A percentile compares a stretch with the other conserved stretches of the same genome.
These are phyloP conservation scores for Cytospora schulzeri DNA, from an alignment of 2,329 filamentous ascomycete species.

Conservation along the genomic window DNA sequence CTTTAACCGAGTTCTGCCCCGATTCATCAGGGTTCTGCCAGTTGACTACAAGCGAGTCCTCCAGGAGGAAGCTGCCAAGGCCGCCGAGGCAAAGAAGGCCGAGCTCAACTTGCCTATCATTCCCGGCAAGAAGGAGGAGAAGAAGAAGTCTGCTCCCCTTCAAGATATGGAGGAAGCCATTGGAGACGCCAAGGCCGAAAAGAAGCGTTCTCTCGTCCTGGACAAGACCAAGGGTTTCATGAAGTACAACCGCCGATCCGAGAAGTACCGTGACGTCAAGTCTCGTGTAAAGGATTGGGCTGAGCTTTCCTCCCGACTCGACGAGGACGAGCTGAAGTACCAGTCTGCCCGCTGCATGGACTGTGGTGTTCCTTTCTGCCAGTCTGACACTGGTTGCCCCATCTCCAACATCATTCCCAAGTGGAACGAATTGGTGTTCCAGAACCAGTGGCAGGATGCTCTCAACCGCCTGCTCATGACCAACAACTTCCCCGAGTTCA, in stretches of 20 bases:
- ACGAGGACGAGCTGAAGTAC: conserved; percentile 94
- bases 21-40: conserved; percentile 91
- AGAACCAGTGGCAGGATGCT: conserved; percentile 84
- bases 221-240: conserved; percentile 98
- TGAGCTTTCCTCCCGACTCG: conserved; percentile 83
- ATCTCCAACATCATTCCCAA: conserved; percentile 98
- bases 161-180: conserved; percentile 91
- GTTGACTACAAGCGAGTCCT: conserved; percentile 96
- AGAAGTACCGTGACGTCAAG: conserved; percentile 87
- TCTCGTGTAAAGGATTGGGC: conserved; percentile 91
- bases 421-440: conserved; percentile 83
- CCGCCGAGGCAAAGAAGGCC: conserved; percentile 79
- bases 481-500: conserved; percentile 98
- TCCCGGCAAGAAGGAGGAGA: conserved; percentile 67
- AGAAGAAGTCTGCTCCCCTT: conserved; percentile 73
- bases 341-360: conserved; percentile 98
- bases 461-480: conserved; percentile 91
- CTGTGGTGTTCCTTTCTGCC: conserved; percentile 97
- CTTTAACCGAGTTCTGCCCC: conserved; percentile 86
- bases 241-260: conserved; percentile 89
- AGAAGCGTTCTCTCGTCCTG: conserved; percentile 89
- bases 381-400: conserved; percentile 92
- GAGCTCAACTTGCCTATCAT: conserved; percentile 81
- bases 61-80: conserved; percentile 81
- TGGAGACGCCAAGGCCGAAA: conserved; percentile 80